Evolutionary conservation across 2,329 filamentous ascomycete genomes (phyloP).

Genomic region (Colletotrichum orchidophilum): DNA sequence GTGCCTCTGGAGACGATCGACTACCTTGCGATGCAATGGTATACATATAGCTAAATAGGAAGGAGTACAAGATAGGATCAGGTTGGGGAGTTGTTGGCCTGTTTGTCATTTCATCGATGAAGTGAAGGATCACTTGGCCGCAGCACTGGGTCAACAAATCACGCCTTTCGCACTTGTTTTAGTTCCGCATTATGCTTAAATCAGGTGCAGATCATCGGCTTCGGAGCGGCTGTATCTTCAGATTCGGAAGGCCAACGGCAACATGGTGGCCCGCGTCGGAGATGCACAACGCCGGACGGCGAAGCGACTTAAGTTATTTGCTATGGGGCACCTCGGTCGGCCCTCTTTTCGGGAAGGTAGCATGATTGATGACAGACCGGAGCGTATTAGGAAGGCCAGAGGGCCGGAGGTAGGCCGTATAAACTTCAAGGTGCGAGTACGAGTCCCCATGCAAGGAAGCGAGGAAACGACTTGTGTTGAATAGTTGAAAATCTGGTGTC

Average conservation of each 20-base stretch:
- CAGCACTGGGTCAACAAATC: not conserved
- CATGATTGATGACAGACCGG: not conserved
- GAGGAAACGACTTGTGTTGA: not conserved
- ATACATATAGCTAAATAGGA: slow-evolving; percentile 15
- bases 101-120: not conserved
- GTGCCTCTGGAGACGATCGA: not conserved
- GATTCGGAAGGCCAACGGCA: slow-evolving; percentile 11
- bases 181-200: slow-evolving; percentile 4
- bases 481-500: not conserved
- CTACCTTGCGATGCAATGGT: slow-evolving; percentile 15
- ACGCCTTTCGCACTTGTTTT: not conserved
- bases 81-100: not conserved
- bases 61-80: slow-evolving; percentile 6
- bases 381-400: slow-evolving; percentile 26
- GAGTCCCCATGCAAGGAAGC: not conserved
- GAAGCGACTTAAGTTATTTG: not conserved
- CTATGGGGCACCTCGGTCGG: not conserved
- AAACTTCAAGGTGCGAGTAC: not conserved
- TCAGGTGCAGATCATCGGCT: not conserved
- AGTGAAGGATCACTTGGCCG: not conserved
- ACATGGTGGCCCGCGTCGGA: not conserved
- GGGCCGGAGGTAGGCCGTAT: not conserved
- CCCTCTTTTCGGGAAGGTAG: slow-evolving; percentile 24
- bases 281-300: not conserved
- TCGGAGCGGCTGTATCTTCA: slow-evolving; percentile 16